Evolutionary conservation across 2,329 filamentous ascomycete genomes (phyloP).

Genomic region (Fusarium aywerte): DNA sequence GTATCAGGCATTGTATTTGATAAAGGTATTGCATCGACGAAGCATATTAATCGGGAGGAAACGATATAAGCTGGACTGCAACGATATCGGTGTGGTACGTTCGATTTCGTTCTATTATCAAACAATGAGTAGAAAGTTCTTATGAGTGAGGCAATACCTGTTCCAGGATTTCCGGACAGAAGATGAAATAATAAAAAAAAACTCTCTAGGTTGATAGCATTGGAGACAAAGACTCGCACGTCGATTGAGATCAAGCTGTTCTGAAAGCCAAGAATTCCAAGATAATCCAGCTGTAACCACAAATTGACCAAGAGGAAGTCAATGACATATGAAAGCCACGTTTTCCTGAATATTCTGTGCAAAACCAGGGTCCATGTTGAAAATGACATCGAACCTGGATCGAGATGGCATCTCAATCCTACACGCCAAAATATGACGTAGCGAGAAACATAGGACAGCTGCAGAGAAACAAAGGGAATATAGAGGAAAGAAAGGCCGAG

Average conservation of each 20-base stretch:
- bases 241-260: background rate
- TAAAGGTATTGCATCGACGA: background rate
- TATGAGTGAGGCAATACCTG: background rate
- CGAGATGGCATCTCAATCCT: background rate
- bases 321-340: background rate
- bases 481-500: background rate
- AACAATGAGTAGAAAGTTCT: background rate
- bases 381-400: background rate
- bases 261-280: background rate
- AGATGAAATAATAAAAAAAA: background rate
- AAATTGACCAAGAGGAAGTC: background rate
- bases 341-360: constrained; percentile 3
- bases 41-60: background rate
- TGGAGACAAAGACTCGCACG: background rate
- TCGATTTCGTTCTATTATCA: background rate
- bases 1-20: background rate
- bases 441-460: background rate
- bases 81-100: background rate
- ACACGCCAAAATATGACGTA: constrained; percentile 13
- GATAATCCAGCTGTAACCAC: background rate
- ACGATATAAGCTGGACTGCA: background rate
- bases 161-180: background rate
- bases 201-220: background rate
- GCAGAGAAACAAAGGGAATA: background rate
- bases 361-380: background rate